Percentiles rank a stretch among this genome's conserved stretches.
Conservation (phyloP, 2,329 filamentous ascomycete species). For the Alternaria consortialis region DNA sequence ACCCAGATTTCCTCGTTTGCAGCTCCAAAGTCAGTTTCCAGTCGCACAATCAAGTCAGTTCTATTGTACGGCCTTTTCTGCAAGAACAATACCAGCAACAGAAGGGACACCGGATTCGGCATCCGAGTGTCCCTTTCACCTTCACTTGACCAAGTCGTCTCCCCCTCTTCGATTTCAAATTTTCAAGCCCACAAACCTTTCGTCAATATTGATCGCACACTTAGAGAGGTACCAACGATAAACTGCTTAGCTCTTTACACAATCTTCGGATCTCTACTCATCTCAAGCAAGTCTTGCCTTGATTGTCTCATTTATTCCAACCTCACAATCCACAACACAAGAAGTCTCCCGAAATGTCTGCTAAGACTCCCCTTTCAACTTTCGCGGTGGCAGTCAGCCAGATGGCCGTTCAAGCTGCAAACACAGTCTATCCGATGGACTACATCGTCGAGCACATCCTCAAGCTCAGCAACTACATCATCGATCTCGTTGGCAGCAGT, state of each 20-base stretch:
- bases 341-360: slow-evolving; percentile 10
- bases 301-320: background rate
- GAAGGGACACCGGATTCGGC: slow-evolving; percentile 12
- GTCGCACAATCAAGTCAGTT: background rate
- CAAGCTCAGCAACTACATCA: slow-evolving; percentile 23
- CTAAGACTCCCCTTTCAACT: slow-evolving; percentile 10
- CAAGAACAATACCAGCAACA: slow-evolving; percentile 20
- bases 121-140: slow-evolving; percentile 23
- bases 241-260: background rate
- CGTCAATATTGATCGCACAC: background rate
- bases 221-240: background rate
- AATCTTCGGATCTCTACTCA: background rate
- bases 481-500: slow-evolving; percentile 18
- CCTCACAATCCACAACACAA: background rate
- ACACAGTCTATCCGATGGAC: slow-evolving; percentile 12
- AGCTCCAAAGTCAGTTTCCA: background rate
- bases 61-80: background rate
- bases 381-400: slow-evolving; percentile 29
- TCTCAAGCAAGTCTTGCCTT: background rate
- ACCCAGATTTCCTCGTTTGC: background rate
- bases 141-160: slow-evolving; percentile 14
- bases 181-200: slow-evolving; percentile 2
- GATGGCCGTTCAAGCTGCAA: slow-evolving; percentile 18
- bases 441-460: slow-evolving; percentile 33
- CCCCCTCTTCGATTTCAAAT: slow-evolving; percentile 17